Evolutionary conservation across 495 filamentous ascomycete species (phyloP).

Genomic region (Neohortaea acidophila): DNA sequence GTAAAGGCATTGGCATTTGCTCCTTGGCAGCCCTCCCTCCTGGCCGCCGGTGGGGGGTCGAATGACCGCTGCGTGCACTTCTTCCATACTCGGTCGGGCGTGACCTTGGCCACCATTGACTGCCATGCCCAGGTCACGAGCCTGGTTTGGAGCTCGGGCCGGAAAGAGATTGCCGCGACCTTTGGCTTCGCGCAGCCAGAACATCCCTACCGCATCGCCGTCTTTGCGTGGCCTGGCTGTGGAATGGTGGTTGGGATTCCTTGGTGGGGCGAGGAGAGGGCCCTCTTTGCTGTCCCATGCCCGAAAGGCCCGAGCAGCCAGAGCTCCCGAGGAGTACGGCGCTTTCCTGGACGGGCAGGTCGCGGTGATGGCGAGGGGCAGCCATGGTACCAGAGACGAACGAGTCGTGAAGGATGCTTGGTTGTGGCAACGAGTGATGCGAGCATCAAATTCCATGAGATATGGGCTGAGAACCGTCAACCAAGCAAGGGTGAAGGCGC

Average conservation of each 20-base stretch:
- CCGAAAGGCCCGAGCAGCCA: constrained; percentile 38
- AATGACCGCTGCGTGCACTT: constrained; percentile 96
- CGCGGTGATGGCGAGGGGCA: constrained; percentile 20
- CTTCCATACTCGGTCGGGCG: constrained; percentile 74
- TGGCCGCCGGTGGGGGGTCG: constrained; percentile 84
- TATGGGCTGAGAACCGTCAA: constrained; percentile 47
- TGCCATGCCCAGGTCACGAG: constrained; percentile 88
- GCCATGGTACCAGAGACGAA: constrained; percentile 38
- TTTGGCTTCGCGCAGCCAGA: constrained; percentile 95
- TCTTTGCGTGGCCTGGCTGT: constrained; percentile 93
- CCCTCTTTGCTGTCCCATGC: constrained; percentile 58
- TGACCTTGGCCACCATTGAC: constrained; percentile 76
- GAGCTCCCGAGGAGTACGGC: no score
- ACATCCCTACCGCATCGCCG: constrained; percentile 76
- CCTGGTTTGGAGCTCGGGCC: constrained; percentile 75
- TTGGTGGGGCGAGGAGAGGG: constrained; percentile 69
- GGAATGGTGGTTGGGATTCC: constrained; percentile 76
- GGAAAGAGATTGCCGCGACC: constrained; percentile 78
- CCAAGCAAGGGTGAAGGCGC: constrained; percentile 37
- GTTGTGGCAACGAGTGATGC: constrained; percentile 88
- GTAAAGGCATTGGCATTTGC: constrained; percentile 97
- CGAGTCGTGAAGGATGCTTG: constrained; percentile 74
- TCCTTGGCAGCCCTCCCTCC: constrained; percentile 74
- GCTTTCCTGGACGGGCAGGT: no score
- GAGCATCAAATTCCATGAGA: constrained; percentile 90